phyloP scores from a whole-genome alignment of 2,329 filamentous ascomycete species.

The Rhynchosporium agropyri region DNA sequence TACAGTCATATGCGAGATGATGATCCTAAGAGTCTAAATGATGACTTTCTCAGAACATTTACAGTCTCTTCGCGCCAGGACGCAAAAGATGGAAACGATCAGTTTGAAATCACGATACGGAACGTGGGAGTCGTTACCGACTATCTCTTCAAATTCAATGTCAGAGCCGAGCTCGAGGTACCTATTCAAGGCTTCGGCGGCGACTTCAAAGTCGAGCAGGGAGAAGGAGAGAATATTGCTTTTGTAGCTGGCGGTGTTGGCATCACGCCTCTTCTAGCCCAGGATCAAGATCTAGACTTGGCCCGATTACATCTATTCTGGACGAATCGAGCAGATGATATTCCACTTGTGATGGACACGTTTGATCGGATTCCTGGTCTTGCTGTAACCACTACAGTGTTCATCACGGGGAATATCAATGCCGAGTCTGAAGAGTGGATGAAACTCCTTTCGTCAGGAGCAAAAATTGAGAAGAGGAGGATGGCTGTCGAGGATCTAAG shows the following conservation, averaged over 20 bases:
- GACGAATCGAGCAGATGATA: slow-evolving; percentile 64
- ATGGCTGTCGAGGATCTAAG: slow-evolving; percentile 52
- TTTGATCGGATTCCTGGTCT: slow-evolving; percentile 57
- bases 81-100: slow-evolving; percentile 29
- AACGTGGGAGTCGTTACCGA: slow-evolving; percentile 70
- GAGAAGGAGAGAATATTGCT: slow-evolving; percentile 43
- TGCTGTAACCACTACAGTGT: slow-evolving; percentile 57
- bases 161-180: slow-evolving; percentile 59
- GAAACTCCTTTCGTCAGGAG: slow-evolving; percentile 37
- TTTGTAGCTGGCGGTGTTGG: slow-evolving; percentile 82
- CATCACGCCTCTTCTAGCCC: slow-evolving; percentile 78
- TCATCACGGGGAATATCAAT: slow-evolving; percentile 58
- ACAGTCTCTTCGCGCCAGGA: slow-evolving; percentile 65
- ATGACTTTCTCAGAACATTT: slow-evolving; percentile 83
- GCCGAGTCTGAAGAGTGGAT: slow-evolving; percentile 39
- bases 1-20: slow-evolving; percentile 84
- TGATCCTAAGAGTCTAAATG: slow-evolving; percentile 78
- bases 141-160: slow-evolving; percentile 62
- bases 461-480: slow-evolving; percentile 48
- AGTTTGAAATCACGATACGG: slow-evolving; percentile 72
- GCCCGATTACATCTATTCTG: slow-evolving; percentile 63
- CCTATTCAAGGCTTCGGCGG: slow-evolving; percentile 76
- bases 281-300: slow-evolving; percentile 56
- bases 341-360: slow-evolving; percentile 62
- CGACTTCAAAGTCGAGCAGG: slow-evolving; percentile 51